These are phyloP conservation scores for Hibiscus tridactylites DNA, from an alignment of 345 rosid species.

Conservation along the genomic window DNA sequence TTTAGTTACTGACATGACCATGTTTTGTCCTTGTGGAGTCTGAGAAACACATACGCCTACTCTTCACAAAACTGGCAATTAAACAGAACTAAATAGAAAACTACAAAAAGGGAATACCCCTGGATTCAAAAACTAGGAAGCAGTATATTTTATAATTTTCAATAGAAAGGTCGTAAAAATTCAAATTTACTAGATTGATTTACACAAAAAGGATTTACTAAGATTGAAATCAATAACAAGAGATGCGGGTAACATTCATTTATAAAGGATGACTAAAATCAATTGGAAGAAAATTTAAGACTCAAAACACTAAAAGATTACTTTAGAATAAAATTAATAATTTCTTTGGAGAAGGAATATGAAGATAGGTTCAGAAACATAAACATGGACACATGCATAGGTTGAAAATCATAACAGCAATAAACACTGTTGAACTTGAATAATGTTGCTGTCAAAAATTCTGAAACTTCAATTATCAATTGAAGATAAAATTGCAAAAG, in stretches of 20 bases:
- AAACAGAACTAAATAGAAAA: background rate
- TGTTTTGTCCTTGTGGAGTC: background rate
- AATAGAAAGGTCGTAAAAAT: background rate
- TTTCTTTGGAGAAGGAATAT: background rate
- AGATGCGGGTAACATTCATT: background rate
- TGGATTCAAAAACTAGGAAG: background rate
- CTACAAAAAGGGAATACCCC: background rate
- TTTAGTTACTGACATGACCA: background rate
- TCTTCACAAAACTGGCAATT: background rate
- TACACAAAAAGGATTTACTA: background rate
- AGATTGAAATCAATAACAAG: background rate
- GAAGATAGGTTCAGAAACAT: background rate
- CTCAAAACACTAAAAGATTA: background rate
- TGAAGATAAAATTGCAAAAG: background rate
- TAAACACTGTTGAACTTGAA: background rate
- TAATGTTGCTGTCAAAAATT: background rate
- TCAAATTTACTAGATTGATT: background rate
- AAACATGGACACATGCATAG: background rate
- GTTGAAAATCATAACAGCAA: background rate
- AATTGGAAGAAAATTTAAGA: background rate
- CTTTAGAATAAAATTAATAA: background rate
- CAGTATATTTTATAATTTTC: background rate
- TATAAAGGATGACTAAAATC: slow-evolving; percentile 1
- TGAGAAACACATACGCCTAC: background rate
- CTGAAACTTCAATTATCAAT: background rate